These are phyloP conservation scores for Clarkia xantiana DNA, from an alignment of 345 rosid species.

Conservation along the genomic window DNA sequence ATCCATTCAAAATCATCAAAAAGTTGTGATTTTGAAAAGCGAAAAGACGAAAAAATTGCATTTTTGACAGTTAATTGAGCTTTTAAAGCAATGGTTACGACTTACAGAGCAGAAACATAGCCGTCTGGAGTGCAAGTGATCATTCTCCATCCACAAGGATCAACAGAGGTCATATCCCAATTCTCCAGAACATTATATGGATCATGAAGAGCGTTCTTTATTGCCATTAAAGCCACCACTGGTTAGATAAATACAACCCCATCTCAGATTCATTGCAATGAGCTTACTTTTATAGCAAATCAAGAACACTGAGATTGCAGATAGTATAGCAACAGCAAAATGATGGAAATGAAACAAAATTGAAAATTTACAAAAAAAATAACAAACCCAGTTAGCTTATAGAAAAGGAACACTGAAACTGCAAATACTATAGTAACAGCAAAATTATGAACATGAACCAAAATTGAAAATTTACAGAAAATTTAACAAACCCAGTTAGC, in stretches of 20 bases:
- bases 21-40: background rate
- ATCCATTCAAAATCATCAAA: background rate
- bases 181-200: slow-evolving; percentile 84
- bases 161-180: slow-evolving; percentile 96
- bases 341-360: no score
- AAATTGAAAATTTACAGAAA: no score
- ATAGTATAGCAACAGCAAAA: no score
- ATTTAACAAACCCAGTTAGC: no score
- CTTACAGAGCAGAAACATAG: slow-evolving; percentile 84
- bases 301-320: background rate
- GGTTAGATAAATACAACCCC: slow-evolving; percentile 12
- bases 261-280: background rate
- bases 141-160: slow-evolving; percentile 99
- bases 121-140: slow-evolving; percentile 73
- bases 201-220: slow-evolving; percentile 64
- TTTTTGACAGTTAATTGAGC: background rate
- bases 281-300: background rate
- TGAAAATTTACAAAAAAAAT: no score
- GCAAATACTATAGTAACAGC: no score
- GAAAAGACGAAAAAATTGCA: background rate
- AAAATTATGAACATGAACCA: no score
- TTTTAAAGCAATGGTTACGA: background rate
- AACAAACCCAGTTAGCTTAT: no score
- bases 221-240: slow-evolving; percentile 87
- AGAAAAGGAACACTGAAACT: no score